Evolutionary conservation across 1,139 yeast genomes (phyloP).

Genomic region (Candida albicans): DNA sequence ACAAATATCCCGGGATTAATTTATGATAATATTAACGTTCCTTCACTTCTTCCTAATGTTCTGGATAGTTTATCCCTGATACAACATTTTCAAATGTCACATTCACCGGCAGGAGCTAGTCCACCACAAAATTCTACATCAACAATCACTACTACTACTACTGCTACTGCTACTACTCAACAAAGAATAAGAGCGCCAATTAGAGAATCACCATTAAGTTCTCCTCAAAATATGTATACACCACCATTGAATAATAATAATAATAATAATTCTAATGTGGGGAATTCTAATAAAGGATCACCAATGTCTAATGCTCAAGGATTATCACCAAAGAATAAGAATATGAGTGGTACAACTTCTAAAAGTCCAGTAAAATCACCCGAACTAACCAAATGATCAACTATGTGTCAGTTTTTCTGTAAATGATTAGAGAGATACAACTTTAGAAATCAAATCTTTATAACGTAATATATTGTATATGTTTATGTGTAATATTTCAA

Average conservation of each 20-base stretch:
- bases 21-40: slow-evolving; percentile 44
- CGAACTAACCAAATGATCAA: slow-evolving; percentile 1
- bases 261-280: slow-evolving; percentile 3
- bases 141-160: slow-evolving; percentile 10
- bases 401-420: too few species aligned
- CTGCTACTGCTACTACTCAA: slow-evolving; percentile 5
- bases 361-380: slow-evolving; percentile 5
- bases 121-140: slow-evolving; percentile 8
- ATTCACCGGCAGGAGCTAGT: slow-evolving; percentile 5
- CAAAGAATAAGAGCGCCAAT: slow-evolving; percentile 8
- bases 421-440: too few species aligned
- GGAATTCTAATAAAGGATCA: slow-evolving; percentile 16
- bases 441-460: too few species aligned
- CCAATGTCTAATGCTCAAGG: slow-evolving; percentile 37
- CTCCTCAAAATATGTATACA: slow-evolving; percentile 24
- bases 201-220: slow-evolving; percentile 21
- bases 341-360: background rate
- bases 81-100: background rate
- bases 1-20: slow-evolving; percentile 68
- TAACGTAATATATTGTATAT: too few species aligned
- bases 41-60: slow-evolving; percentile 40
- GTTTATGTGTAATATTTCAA: slow-evolving; percentile 1
- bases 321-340: slow-evolving; percentile 25
- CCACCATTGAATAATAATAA: slow-evolving; percentile 11
- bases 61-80: slow-evolving; percentile 14